Percentiles rank a stretch among this genome's conserved stretches.
Conservation (phyloP, 116 monocot genomes). For the Cymodocea nodosa region DNA sequence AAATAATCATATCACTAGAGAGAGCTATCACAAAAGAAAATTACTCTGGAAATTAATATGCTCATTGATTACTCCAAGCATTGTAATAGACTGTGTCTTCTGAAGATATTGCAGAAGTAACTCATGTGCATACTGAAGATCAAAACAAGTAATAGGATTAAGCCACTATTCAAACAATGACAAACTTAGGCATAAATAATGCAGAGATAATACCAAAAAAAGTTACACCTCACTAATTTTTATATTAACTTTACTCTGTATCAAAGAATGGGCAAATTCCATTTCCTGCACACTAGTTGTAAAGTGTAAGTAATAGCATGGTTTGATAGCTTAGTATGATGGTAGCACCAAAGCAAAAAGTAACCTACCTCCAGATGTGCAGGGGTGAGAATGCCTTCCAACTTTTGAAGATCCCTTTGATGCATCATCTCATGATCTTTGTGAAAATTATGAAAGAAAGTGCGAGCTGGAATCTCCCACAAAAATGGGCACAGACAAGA, state of each 20-base stretch:
- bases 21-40: neutral
- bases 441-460: slow-evolving; percentile 73
- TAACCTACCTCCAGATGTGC: slow-evolving; percentile 78
- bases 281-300: slow-evolving; percentile 48
- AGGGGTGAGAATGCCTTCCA: slow-evolving; percentile 95
- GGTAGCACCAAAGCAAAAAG: slow-evolving; percentile 1
- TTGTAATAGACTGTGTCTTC: slow-evolving; percentile 65
- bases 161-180: neutral
- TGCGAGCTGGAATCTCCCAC: slow-evolving; percentile 42
- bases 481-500: neutral
- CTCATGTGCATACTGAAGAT: slow-evolving; percentile 76
- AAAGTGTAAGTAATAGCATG: slow-evolving; percentile 1
- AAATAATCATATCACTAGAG: too few relatives aligned
- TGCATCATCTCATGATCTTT: slow-evolving; percentile 97
- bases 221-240: slow-evolving; percentile 80
- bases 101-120: slow-evolving; percentile 90
- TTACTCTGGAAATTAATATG: slow-evolving; percentile 94
- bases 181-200: neutral
- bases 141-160: slow-evolving; percentile 7
- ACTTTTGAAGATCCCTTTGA: slow-evolving; percentile 88
- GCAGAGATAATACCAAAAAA: neutral
- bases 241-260: slow-evolving; percentile 82
- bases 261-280: slow-evolving; percentile 75
- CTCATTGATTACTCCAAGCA: slow-evolving; percentile 98
- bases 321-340: neutral